A percentile compares a stretch with the other conserved stretches of the same genome.
Conservation (phyloP, 352 stramenopile genomes). For the Phytophthora parvispora region DNA sequence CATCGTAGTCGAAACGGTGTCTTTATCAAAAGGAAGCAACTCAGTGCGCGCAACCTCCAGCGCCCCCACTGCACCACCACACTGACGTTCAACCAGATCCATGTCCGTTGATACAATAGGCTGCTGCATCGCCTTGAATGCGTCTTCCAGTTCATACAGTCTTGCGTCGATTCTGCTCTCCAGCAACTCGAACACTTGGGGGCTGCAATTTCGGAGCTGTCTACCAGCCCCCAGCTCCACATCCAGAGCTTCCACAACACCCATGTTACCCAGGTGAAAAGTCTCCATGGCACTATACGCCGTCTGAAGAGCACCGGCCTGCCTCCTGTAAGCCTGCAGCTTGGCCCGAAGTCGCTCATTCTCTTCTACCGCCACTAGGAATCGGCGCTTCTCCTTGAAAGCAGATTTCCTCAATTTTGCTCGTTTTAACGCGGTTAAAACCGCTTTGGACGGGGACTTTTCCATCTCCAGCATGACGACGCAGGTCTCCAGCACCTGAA, state of each 20-base stretch:
- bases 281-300: neutral
- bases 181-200: conserved; percentile 18
- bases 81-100: conserved; percentile 1
- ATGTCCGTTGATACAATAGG: conserved; percentile 6
- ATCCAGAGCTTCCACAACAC: neutral
- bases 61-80: neutral
- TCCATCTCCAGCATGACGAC: conserved; percentile 13
- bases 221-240: conserved; percentile 1
- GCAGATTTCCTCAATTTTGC: neutral
- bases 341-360: conserved; percentile 16
- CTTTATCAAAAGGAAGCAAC: conserved; percentile 17
- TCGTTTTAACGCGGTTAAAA: neutral
- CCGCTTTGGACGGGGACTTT: neutral
- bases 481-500: conserved; percentile 12
- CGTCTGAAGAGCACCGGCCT: conserved; percentile 4
- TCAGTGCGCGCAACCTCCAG: conserved; percentile 9
- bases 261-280: conserved; percentile 1
- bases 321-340: neutral
- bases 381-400: conserved; percentile 9
- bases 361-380: neutral
- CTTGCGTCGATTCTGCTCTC: conserved; percentile 16
- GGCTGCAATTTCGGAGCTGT: neutral
- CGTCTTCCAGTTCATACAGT: conserved; percentile 1
- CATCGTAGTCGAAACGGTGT: conserved; percentile 1
- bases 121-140: neutral